These are phyloP conservation scores for Eucalyptus leucophloia DNA, from an alignment of 345 rosid genomes.

Conservation along the genomic window DNA sequence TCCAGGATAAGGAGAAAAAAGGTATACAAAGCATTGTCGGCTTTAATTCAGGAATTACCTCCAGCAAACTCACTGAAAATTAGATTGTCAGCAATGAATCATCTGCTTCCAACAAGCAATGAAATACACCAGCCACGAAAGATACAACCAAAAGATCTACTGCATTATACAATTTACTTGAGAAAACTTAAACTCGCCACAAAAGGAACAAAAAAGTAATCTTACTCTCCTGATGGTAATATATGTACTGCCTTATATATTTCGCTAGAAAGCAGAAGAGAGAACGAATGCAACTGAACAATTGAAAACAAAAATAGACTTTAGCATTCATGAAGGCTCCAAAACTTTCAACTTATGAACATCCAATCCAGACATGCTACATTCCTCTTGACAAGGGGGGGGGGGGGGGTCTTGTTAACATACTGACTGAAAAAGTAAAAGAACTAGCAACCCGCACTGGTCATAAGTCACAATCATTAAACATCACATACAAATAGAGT, in stretches of 20 bases:
- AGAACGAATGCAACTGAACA: background rate
- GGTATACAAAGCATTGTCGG: background rate
- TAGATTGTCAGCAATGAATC: background rate
- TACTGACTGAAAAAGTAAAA: background rate
- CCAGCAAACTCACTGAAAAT: background rate
- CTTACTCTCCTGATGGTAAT: background rate
- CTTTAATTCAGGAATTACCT: background rate
- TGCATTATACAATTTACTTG: background rate
- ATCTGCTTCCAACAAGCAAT: background rate
- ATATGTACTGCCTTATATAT: background rate
- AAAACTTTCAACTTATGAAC: background rate
- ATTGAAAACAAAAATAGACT: background rate
- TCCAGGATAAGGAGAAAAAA: background rate
- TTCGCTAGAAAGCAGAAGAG: background rate
- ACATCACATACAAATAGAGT: background rate
- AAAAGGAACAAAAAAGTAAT: background rate
- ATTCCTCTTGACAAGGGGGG: background rate
- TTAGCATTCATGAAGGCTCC: background rate
- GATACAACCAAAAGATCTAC: background rate
- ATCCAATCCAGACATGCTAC: background rate
- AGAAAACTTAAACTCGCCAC: background rate
- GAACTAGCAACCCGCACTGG: background rate
- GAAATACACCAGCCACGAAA: background rate
- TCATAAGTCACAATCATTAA: background rate
- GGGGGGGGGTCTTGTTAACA: background rate